Base-by-base conservation (phyloP, 2,329 filamentous ascomycete genomes). In the Lomentospora prolificans region DNA sequence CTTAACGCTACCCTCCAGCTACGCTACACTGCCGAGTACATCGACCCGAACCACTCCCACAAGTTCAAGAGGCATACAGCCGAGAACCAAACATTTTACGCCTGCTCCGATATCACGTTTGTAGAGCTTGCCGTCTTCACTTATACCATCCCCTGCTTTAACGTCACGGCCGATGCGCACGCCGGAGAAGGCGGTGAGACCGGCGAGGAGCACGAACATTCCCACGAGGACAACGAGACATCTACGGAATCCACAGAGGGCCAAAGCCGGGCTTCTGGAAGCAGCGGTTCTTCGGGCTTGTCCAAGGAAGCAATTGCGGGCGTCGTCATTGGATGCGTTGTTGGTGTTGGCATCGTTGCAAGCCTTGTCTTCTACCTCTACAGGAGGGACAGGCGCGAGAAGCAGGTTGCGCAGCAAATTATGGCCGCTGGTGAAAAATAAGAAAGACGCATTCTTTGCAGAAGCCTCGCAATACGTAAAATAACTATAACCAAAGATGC, bases 251-350 rank as follows among this genome's bases (percentile, higher is more conserved):
- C 30, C 7, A 7, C 59, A 41, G 36, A 56, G 52, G 31, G 58
- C 25, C 25, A 48, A 39, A 50, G 60, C 50, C 48, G 58, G 60
- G 57, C 64, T 33, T 33, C 30, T 12, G 12, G 12, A 33, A 7
- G 7, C 12, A 7, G 7, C 46, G 62, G 60, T 55, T 60, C 62
- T 58, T 60, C 62, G 55, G 66, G 65, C 2, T 73, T 90, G 9
- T 84, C 82, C 10, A 81, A 81, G n/a, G 87, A 86, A 46, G 79
- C 81, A 17, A 89, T 91, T 63, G 88, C 87, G 3, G 88, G 87
- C 1, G 85, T 89, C 58, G 86, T 87, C 2, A 74, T 91, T 58
- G 89, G 88, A 30, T 77, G 82, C 3, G 67, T 91, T 9, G 72
- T 80, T 7, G 87, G 81, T 44, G 77, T 81, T 3, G 75, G 76